Percentiles rank a stretch among this genome's conserved stretches.
Conservation (phyloP, 768 basidiomycete species). For the Hortiboletus campestris region DNA sequence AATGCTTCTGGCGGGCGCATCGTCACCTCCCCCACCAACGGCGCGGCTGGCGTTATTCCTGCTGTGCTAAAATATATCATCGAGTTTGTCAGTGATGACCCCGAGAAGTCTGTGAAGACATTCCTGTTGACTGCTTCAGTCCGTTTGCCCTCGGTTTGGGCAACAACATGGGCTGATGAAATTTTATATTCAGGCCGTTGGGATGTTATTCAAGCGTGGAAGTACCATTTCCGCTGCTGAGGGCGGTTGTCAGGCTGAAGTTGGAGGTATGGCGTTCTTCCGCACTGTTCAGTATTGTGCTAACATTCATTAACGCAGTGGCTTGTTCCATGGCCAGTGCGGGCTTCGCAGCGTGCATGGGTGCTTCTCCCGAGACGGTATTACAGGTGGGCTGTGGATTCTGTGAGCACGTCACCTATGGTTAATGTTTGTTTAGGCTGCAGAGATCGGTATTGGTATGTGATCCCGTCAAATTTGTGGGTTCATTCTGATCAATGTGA, state of each 20-base stretch:
- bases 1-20: conserved; percentile 92
- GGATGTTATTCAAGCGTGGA: conserved; percentile 97
- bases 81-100: conserved; percentile 91
- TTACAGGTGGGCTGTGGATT: conserved; percentile 51
- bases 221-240: conserved; percentile 96
- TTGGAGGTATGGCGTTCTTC: conserved; percentile 59
- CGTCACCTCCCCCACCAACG: conserved; percentile 93
- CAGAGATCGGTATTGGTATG: conserved; percentile 87
- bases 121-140: conserved; percentile 90
- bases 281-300: neutral
- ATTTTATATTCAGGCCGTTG: conserved; percentile 58
- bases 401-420: neutral
- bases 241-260: conserved; percentile 93
- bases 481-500: conserved; percentile 2
- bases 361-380: conserved; percentile 81
- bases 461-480: neutral
- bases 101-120: conserved; percentile 81
- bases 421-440: conserved; percentile 46
- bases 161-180: conserved; percentile 5
- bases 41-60: conserved; percentile 92
- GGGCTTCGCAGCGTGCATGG: conserved; percentile 94
- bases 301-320: conserved; percentile 42
- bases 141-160: conserved; percentile 24
- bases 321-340: conserved; percentile 96
- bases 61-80: conserved; percentile 87